Conservation (phyloP, 306 rosid species). For the Rosa lucieae region DNA sequence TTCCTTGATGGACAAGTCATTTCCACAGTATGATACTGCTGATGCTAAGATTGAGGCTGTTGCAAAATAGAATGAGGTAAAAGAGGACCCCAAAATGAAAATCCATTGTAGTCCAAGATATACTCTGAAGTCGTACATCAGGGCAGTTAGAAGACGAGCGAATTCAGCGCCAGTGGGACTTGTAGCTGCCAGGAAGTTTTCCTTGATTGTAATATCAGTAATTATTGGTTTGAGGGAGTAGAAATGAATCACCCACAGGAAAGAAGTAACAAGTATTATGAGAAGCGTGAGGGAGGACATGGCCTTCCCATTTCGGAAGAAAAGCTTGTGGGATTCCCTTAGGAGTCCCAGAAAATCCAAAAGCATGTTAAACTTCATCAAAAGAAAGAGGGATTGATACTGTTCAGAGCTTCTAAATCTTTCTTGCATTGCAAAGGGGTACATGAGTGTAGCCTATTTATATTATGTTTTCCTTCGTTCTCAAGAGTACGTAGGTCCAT, state of each 20-base stretch:
- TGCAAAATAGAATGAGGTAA: neutral
- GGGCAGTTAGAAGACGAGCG: neutral
- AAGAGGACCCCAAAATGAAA: neutral
- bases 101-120: constrained; percentile 3
- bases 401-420: neutral
- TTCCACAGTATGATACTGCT: neutral
- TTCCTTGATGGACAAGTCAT: neutral
- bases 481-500: too few relatives aligned
- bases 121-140: neutral
- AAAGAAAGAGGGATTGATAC: too few relatives aligned
- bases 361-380: constrained; percentile 11
- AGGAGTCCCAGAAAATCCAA: constrained; percentile 10
- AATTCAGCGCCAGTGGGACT: neutral
- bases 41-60: constrained; percentile 12
- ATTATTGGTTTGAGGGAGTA: constrained; percentile 4
- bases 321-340: constrained; percentile 14
- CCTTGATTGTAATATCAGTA: neutral
- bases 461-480: neutral
- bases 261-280: constrained; percentile 12
- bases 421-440: neutral
- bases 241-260: constrained; percentile 5
- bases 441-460: neutral
- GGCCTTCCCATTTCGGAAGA: constrained; percentile 17
- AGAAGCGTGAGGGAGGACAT: constrained; percentile 13
- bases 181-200: neutral